Conservation (phyloP, 768 basidiomycete genomes). For the Termitomyces sp. region DNA sequence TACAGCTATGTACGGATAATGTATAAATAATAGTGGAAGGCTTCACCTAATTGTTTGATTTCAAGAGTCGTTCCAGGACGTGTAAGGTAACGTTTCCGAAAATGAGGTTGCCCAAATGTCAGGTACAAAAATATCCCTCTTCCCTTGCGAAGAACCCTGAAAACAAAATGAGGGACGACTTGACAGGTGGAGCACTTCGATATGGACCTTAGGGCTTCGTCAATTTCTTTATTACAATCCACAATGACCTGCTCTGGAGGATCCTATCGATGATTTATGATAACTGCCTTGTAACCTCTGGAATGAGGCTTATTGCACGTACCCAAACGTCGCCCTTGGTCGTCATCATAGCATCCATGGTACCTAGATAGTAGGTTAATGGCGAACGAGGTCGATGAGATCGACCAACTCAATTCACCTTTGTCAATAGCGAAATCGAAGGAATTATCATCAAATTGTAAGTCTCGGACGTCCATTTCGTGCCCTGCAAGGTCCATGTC, state of each 20-base stretch:
- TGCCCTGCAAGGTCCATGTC: conserved; percentile 44
- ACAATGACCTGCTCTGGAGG: conserved; percentile 66
- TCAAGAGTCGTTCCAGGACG: conserved; percentile 54
- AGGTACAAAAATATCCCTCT: conserved; percentile 67
- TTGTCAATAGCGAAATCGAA: conserved; percentile 88
- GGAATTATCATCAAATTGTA: conserved; percentile 50
- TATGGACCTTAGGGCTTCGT: conserved; percentile 63
- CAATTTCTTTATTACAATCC: conserved; percentile 71
- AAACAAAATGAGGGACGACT: neutral
- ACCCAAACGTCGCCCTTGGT: conserved; percentile 82
- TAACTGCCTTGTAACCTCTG: neutral
- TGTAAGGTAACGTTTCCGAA: conserved; percentile 64
- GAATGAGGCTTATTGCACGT: conserved; percentile 10
- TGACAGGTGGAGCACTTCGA: neutral
- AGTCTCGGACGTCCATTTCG: conserved; percentile 76
- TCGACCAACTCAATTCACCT: conserved; percentile 25
- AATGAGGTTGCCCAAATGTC: conserved; percentile 89
- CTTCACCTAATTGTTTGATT: conserved; percentile 67
- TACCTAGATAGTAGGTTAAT: conserved; percentile 29
- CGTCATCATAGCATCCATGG: conserved; percentile 91
- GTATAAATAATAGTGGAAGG: conserved; percentile 79
- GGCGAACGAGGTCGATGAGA: neutral
- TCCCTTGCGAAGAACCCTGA: conserved; percentile 58
- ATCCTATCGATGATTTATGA: conserved; percentile 38
- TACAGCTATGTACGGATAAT: conserved; percentile 39